Evolutionary conservation across 1,139 yeast genomes (phyloP).

Genomic region (Kodamaea suecica): DNA sequence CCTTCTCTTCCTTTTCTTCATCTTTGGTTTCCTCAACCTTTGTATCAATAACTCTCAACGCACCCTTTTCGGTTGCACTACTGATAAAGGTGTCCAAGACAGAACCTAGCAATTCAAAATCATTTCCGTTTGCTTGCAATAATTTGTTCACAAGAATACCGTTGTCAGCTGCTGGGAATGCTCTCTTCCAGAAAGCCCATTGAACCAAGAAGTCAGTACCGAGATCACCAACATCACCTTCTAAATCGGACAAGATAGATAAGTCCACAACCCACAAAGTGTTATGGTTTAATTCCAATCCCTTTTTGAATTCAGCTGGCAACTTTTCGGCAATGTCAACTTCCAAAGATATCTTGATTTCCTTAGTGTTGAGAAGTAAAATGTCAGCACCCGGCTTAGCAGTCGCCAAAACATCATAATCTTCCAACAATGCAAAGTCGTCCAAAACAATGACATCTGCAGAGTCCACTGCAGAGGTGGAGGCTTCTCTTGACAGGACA

Average conservation of each 20-base stretch:
- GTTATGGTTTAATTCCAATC: conserved; percentile 53
- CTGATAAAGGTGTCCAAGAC: conserved; percentile 70
- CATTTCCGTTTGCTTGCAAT: conserved; percentile 77
- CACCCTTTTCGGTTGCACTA: conserved; percentile 46
- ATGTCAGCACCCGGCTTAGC: conserved; percentile 57
- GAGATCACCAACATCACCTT: conserved; percentile 70
- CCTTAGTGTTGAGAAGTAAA: conserved; percentile 43
- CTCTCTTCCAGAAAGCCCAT: conserved; percentile 74
- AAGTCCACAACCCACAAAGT: conserved; percentile 56
- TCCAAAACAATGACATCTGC: conserved; percentile 68
- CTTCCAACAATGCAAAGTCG: conserved; percentile 49
- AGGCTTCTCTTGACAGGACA: conserved; percentile 30
- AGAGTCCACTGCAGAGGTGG: conserved; percentile 45
- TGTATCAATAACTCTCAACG: conserved; percentile 24
- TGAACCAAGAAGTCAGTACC: conserved; percentile 57
- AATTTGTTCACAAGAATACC: conserved; percentile 71
- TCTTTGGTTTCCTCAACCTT: conserved; percentile 37
- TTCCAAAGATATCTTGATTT: conserved; percentile 38
- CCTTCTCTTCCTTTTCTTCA: conserved; percentile 20
- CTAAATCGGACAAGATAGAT: conserved; percentile 54
- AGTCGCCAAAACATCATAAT: conserved; percentile 60
- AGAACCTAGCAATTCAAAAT: conserved; percentile 78
- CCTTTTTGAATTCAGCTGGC: conserved; percentile 51
- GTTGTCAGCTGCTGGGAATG: conserved; percentile 61
- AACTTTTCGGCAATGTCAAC: conserved; percentile 49